These are phyloP conservation scores for Didymella pinodella DNA, from an alignment of 2,329 filamentous ascomycete genomes.

Conservation along the genomic window DNA sequence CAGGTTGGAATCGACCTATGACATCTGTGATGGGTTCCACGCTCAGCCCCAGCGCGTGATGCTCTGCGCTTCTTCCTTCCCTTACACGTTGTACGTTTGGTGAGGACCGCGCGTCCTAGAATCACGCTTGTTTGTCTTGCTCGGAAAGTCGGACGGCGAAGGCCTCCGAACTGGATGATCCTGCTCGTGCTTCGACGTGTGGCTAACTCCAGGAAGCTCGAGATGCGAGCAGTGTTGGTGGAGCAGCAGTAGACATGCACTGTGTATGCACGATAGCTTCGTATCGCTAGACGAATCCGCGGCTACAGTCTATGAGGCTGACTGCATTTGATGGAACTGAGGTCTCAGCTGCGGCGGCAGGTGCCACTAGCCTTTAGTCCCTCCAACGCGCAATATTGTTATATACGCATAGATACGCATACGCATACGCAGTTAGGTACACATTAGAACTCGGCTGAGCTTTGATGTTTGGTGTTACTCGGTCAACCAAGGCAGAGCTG, in stretches of 20 bases:
- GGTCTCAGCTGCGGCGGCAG: slow-evolving; percentile 3
- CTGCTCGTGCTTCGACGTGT: neutral
- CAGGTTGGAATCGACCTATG: neutral
- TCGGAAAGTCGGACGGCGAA: slow-evolving; percentile 4
- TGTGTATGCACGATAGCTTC: neutral
- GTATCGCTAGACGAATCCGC: neutral
- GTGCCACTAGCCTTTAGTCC: slow-evolving; percentile 2
- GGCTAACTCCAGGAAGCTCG: neutral
- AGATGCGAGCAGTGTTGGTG: neutral
- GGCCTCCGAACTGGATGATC: neutral
- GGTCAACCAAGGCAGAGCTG: neutral
- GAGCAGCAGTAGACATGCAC: neutral
- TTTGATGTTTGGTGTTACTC: slow-evolving; percentile 4
- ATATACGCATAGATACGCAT: slow-evolving; percentile 8
- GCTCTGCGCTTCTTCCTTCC: neutral
- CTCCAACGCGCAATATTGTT: slow-evolving; percentile 1
- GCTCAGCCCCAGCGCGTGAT: neutral
- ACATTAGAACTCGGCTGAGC: neutral
- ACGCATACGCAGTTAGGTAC: neutral
- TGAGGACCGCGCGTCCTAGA: slow-evolving; percentile 5
- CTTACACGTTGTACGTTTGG: neutral
- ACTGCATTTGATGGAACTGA: neutral
- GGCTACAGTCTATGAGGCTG: neutral
- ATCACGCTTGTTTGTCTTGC: neutral
- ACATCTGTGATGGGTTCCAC: neutral